phyloP scores from a whole-genome alignment of 257 asterid species.

The Knoxia roxburghii region DNA sequence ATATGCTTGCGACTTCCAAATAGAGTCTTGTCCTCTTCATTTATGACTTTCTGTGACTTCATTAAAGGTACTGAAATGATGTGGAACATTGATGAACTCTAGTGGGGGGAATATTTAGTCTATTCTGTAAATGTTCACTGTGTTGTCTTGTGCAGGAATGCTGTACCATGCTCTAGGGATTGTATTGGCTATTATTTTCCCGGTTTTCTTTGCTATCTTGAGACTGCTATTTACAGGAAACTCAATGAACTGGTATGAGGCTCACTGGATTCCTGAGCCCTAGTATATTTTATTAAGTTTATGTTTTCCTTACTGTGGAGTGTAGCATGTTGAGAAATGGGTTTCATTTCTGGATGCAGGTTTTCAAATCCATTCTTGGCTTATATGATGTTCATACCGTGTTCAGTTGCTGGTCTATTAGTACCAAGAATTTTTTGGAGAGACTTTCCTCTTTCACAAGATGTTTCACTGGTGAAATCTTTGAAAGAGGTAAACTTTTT shows the following conservation, averaged over 20 bases:
- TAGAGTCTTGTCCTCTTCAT: conserved; percentile 42
- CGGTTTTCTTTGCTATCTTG: conserved; percentile 58
- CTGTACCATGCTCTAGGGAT: conserved; percentile 63
- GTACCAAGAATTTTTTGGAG: conserved; percentile 64
- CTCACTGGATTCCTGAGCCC: neutral
- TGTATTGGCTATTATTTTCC: conserved; percentile 60
- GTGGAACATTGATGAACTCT: neutral
- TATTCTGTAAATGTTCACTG: conserved; percentile 12
- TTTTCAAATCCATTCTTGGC: conserved; percentile 77
- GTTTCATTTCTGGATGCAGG: conserved; percentile 41
- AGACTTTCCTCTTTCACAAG: conserved; percentile 66
- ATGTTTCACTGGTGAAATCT: conserved; percentile 34
- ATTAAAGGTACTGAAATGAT: conserved; percentile 54
- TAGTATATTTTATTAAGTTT: neutral
- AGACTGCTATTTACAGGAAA: conserved; percentile 59
- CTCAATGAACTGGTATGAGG: conserved; percentile 81
- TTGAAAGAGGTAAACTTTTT: conserved; percentile 57
- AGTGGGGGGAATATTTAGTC: neutral
- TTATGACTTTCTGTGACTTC: conserved; percentile 52
- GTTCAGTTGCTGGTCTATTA: conserved; percentile 81
- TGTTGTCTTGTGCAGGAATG: conserved; percentile 54
- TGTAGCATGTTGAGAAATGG: neutral
- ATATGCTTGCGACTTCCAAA: conserved; percentile 50
- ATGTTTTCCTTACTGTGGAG: neutral
- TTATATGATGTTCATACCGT: conserved; percentile 79